phyloP scores from a whole-genome alignment of 768 basidiomycete genomes.

The Steccherinum ochraceum region DNA sequence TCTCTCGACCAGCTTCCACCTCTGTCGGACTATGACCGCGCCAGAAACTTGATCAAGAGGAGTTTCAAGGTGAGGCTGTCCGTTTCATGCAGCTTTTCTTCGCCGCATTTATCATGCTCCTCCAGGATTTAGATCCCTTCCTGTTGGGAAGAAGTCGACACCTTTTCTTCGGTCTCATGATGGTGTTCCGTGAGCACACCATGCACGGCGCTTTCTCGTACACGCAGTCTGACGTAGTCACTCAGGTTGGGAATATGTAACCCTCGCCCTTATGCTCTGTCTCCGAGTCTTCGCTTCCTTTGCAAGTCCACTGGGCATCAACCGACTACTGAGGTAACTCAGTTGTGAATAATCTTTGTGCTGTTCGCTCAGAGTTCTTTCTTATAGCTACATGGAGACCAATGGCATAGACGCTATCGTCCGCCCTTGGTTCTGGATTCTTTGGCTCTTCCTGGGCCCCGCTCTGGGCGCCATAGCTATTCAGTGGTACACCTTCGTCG shows the following conservation, averaged over 20 bases:
- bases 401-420: slow-evolving; percentile 28
- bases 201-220: background rate
- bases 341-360: too few relatives aligned
- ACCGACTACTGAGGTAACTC: slow-evolving; percentile 31
- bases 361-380: background rate
- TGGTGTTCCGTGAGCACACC: slow-evolving; percentile 19
- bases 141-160: slow-evolving; percentile 24
- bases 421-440: slow-evolving; percentile 47
- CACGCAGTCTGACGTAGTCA: background rate
- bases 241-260: slow-evolving; percentile 15
- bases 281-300: slow-evolving; percentile 14
- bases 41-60: slow-evolving; percentile 17
- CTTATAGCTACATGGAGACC: slow-evolving; percentile 31
- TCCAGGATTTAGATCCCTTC: slow-evolving; percentile 31
- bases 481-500: slow-evolving; percentile 35
- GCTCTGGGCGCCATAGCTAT: slow-evolving; percentile 28
- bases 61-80: slow-evolving; percentile 23
- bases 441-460: slow-evolving; percentile 27
- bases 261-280: slow-evolving; percentile 13
- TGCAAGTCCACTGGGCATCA: slow-evolving; percentile 26
- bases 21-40: slow-evolving; percentile 24
- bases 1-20: slow-evolving; percentile 29
- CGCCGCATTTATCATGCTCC: too few relatives aligned
- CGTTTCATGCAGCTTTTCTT: too few relatives aligned
- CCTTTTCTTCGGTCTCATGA: slow-evolving; percentile 28